Evolutionary conservation across 1,284 basidiomycete genomes (phyloP).

Genomic region (Trametes pubescens): DNA sequence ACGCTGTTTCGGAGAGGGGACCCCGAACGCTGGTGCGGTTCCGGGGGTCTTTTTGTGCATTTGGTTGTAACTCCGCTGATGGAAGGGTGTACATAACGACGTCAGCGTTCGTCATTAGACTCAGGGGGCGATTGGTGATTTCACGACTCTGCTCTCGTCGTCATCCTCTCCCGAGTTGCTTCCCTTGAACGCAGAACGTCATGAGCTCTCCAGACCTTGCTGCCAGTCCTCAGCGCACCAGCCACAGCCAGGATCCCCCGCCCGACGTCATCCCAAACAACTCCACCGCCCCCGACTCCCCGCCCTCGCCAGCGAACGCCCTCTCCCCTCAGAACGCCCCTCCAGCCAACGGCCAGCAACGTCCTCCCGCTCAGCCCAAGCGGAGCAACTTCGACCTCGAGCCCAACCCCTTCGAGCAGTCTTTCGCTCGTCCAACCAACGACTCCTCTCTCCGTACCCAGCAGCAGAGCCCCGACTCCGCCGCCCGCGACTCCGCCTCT

Average conservation of each 20-base stretch:
- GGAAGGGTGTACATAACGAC: slow-evolving; percentile 45
- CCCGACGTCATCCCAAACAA: slow-evolving; percentile 25
- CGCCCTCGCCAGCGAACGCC: slow-evolving; percentile 21
- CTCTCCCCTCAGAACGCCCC: slow-evolving; percentile 14
- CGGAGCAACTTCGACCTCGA: slow-evolving; percentile 84
- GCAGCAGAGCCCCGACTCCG: slow-evolving; percentile 38
- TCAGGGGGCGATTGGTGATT: slow-evolving; percentile 35
- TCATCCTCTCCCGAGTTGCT: slow-evolving; percentile 33
- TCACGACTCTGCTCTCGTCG: slow-evolving; percentile 36
- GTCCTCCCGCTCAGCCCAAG: slow-evolving; percentile 40
- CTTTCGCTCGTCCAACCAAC: slow-evolving; percentile 71
- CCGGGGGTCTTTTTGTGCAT: slow-evolving; percentile 22
- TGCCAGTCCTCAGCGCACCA: slow-evolving; percentile 34
- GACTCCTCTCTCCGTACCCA: slow-evolving; percentile 56
- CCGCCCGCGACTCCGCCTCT: slow-evolving; percentile 49
- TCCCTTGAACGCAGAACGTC: slow-evolving; percentile 29
- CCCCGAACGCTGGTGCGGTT: slow-evolving; percentile 35
- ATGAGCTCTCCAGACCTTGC: slow-evolving; percentile 32
- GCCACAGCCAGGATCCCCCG: background rate
- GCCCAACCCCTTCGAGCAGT: slow-evolving; percentile 97
- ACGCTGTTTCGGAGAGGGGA: slow-evolving; percentile 28
- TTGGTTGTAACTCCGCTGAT: slow-evolving; percentile 43
- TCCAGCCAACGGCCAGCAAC: slow-evolving; percentile 25
- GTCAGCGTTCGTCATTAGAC: slow-evolving; percentile 46
- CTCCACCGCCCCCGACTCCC: slow-evolving; percentile 9